Evolutionary conservation across 1,284 basidiomycete species (phyloP).

Genomic region (Exsudoporus floridanus): DNA sequence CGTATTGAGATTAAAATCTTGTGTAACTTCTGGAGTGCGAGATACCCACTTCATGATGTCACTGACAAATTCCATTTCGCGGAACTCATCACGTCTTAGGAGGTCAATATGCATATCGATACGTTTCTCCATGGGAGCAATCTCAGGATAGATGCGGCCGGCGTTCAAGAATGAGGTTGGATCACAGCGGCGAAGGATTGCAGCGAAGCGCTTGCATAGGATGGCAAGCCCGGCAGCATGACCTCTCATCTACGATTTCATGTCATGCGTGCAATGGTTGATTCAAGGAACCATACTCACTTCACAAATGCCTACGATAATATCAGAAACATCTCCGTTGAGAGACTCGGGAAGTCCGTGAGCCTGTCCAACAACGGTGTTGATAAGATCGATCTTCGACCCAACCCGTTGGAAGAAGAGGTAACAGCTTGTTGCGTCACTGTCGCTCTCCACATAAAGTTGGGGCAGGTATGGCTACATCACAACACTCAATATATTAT

Average conservation of each 20-base stretch:
- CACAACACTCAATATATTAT: background rate
- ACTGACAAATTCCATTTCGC: slow-evolving; percentile 87
- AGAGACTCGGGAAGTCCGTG: slow-evolving; percentile 83
- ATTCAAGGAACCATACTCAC: slow-evolving; percentile 40
- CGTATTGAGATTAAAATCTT: background rate
- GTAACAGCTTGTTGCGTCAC: slow-evolving; percentile 83
- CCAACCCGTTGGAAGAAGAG: slow-evolving; percentile 89
- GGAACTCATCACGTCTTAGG: slow-evolving; percentile 84
- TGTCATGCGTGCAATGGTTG: background rate
- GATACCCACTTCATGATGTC: slow-evolving; percentile 78
- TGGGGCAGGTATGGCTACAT: slow-evolving; percentile 80
- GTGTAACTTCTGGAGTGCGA: background rate
- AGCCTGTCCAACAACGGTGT: slow-evolving; percentile 73
- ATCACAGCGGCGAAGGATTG: slow-evolving; percentile 75
- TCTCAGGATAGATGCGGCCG: slow-evolving; percentile 82
- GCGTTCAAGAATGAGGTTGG: slow-evolving; percentile 81
- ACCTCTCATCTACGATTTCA: slow-evolving; percentile 63
- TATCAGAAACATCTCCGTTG: slow-evolving; percentile 76
- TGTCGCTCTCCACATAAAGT: slow-evolving; percentile 82
- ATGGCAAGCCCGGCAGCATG: slow-evolving; percentile 77
- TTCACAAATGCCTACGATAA: slow-evolving; percentile 88
- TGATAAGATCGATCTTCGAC: slow-evolving; percentile 83
- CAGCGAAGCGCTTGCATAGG: slow-evolving; percentile 84
- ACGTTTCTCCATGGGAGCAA: slow-evolving; percentile 85
- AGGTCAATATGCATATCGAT: slow-evolving; percentile 90